Evolutionary conservation across 2,329 filamentous ascomycete genomes (phyloP).

Genomic region (Colletotrichum sp.): DNA sequence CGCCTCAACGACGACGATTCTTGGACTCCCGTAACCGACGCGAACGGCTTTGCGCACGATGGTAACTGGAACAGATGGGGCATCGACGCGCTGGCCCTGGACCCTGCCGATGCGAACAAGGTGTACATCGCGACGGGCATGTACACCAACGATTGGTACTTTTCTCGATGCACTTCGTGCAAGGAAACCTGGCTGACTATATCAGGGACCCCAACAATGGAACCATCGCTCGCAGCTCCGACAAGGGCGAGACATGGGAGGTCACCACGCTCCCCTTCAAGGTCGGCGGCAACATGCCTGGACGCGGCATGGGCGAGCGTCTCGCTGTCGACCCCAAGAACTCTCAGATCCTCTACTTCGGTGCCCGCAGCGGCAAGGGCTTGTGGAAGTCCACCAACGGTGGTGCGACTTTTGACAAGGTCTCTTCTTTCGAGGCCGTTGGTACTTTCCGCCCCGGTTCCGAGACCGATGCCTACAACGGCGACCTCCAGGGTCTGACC

Average conservation of each 20-base stretch:
- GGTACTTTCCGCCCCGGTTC: conserved; percentile 54
- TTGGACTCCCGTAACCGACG: conserved; percentile 60
- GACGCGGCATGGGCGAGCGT: conserved; percentile 63
- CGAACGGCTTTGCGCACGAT: conserved; percentile 38
- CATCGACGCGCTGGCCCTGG: conserved; percentile 60
- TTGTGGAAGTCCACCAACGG: conserved; percentile 63
- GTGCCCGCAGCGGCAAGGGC: conserved; percentile 62
- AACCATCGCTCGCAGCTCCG: conserved; percentile 58
- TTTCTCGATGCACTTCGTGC: not conserved
- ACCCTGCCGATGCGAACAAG: conserved; percentile 55
- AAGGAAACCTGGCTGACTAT: not conserved
- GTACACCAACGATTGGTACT: conserved; percentile 63
- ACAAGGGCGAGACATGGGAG: conserved; percentile 58
- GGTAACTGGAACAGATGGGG: conserved; percentile 61
- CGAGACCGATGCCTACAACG: conserved; percentile 46
- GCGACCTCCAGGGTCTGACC: conserved; percentile 47
- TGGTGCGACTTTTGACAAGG: conserved; percentile 51
- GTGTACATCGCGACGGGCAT: conserved; percentile 61
- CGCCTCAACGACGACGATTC: conserved; percentile 59
- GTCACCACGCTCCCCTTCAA: conserved; percentile 60
- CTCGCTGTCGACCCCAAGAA: conserved; percentile 64
- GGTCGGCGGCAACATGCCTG: conserved; percentile 67
- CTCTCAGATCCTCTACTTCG: conserved; percentile 62
- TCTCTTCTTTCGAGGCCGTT: conserved; percentile 57
- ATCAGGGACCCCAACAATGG: conserved; percentile 57